Base-by-base conservation (phyloP, 148 eudicot genomes). In the Tetragonia tetragonoides region DNA sequence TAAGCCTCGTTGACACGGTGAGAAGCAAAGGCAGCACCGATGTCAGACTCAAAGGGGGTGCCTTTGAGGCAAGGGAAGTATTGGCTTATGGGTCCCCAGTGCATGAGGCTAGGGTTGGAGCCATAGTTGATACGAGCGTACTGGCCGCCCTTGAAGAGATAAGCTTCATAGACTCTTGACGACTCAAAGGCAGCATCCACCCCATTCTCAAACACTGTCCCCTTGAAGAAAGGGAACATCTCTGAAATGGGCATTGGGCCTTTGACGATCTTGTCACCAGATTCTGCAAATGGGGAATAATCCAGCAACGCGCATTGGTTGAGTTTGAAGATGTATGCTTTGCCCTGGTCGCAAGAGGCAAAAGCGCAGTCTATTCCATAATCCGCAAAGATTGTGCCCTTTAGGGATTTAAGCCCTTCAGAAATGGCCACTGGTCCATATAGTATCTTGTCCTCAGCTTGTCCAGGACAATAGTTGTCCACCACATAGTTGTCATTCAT, bases 101-200 rank as follows among this genome's bases (percentile, higher is more conserved):
- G 2, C 3, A 17, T 12, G 20, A 17, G 17, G 49, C 49, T 5
- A 46, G 8, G 2, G 0, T 46, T 10, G 10, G 49, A 46, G 4
- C 17, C 16, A 14, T 54, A 17, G 59, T 12, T 17, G 20, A 54
- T 54, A 54, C 17, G 59, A 54, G 47, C 57, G 8, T 38, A 70
- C 21, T 44, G 5, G 18, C 46, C 20, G 9, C 73, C 59, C 24
- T 10, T 70, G 51, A 70, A 70, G 2, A 73, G 61, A 39, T 15
- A 73, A 14, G 75, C 75, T 57, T 73, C 64, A 17, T 3, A 37
- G 18, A 7, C 6, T 3, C 5, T 34, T 5, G 44, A n/a, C 15
- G 75, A 2, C 65, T 73, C 75, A 73, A 73, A 73, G 3, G 75
- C 75, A n/a, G 75, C 75, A 59, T 73, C 75, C 0, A 73, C 37